These are phyloP conservation scores for Stygiomarasmius scandens DNA, from an alignment of 1,284 basidiomycete genomes.

Conservation along the genomic window DNA sequence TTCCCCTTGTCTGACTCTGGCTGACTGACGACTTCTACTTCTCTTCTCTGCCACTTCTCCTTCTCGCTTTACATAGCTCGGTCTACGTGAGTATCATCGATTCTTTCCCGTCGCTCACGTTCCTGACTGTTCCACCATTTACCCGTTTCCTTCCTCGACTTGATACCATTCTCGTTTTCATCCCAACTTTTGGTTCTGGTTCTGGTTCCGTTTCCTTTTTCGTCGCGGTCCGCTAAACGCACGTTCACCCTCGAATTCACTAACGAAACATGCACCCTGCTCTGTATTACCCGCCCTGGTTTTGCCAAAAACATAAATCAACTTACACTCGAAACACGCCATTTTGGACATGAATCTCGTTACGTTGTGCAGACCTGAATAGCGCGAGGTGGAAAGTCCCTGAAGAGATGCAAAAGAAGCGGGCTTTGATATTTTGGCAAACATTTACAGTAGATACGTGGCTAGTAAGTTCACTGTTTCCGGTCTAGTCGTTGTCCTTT, in stretches of 20 bases:
- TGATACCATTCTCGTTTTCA: neutral
- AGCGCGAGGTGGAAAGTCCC: constrained; percentile 59
- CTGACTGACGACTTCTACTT: neutral
- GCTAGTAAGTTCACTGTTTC: constrained; percentile 43
- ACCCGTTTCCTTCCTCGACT: neutral
- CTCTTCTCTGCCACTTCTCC: neutral
- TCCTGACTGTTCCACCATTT: neutral
- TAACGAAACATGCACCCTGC: too few species aligned
- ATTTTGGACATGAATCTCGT: too few species aligned
- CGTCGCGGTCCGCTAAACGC: too few species aligned
- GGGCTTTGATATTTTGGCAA: constrained; percentile 67
- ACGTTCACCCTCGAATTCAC: too few species aligned
- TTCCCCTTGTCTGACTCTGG: constrained; percentile 1
- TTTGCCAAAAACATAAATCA: too few species aligned
- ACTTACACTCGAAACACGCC: neutral
- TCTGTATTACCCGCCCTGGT: too few species aligned
- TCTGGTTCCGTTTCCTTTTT: constrained; percentile 1
- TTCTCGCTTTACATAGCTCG: constrained; percentile 48
- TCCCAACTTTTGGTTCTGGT: neutral
- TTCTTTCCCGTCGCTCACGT: neutral
- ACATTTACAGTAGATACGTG: constrained; percentile 60
- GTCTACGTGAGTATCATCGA: constrained; percentile 53
- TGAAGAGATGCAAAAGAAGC: constrained; percentile 44
- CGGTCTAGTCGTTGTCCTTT: neutral
- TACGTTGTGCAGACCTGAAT: constrained; percentile 53